Evolutionary conservation across 164 flowering plant genomes (phyloP), one percentile per base, ranked within the genome.

Genomic region (Aristolochia californica): DNA sequence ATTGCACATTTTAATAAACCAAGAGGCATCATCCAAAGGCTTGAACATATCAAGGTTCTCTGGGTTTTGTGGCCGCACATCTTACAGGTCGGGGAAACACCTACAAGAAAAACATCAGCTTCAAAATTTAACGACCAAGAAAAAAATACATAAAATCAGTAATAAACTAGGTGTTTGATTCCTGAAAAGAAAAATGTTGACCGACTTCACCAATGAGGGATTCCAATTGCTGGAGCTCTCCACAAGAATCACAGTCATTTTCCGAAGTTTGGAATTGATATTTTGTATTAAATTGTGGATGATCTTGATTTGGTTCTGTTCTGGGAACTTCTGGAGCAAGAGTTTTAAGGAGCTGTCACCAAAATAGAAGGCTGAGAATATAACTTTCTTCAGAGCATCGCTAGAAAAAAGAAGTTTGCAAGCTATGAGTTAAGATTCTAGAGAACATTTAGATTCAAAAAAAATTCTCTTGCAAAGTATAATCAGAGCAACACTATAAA

Each of bases 1-100:
- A 77, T 69, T 47, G 62, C 76, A 62, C 79, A 83, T 77, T 77
- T 85, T 27, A 90, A 66, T 64, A 85, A 62, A 27, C 97, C 95
- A 56, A 90, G 78, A 40, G 95, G 97, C 86, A 90, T 68, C 74
- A 74, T 69, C 48, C 67, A 71, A 62, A 87, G 71, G 74, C 90
- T 78, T 55, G 50, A 58, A 62, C 72, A 77, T 13, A 87, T 58
- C 45, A 90, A 63, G 61, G 65, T 64, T 43, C 60, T 73, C 68
- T 82, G 89, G 70, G 63, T 69, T 62, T 77, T 80, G 54, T 59
- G 57, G 74, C 72, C 66, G 69, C 84, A 83, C 20, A 65, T 72
- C 66, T 77, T 69, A 65, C 72, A 63, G 48, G 83, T 74, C 53
- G 74, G 40, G 83, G 83, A 56, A 83, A 72, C 53, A 90, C 82